A percentile compares a stretch with the other conserved stretches of the same genome.
phyloP scores from a whole-genome alignment of 345 rosid genomes.

The Xanthoceras sorbifolium region DNA sequence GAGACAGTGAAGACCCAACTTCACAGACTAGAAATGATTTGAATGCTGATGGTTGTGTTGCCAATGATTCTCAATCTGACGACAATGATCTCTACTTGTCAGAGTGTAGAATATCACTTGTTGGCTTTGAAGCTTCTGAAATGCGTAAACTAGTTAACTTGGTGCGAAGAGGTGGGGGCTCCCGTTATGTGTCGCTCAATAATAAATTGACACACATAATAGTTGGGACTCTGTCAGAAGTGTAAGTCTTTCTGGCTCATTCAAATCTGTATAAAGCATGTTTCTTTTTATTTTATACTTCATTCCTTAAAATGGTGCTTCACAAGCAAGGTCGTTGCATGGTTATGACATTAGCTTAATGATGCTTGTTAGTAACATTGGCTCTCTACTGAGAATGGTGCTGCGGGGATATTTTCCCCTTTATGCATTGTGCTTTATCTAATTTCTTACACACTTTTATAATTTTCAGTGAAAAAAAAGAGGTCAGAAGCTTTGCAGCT shows the following conservation, averaged over 20 bases:
- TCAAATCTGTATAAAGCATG: neutral
- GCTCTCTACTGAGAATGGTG: constrained; percentile 1
- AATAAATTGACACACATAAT: constrained; percentile 87
- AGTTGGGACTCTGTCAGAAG: constrained; percentile 86
- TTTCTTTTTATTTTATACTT: constrained; percentile 19
- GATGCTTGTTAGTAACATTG: neutral
- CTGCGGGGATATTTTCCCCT: constrained; percentile 3
- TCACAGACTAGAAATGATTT: constrained; percentile 42
- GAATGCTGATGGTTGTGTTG: constrained; percentile 56
- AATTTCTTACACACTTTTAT: constrained; percentile 17
- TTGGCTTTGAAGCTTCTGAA: constrained; percentile 87
- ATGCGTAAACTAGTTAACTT: constrained; percentile 76
- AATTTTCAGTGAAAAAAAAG: constrained; percentile 72
- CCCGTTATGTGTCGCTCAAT: constrained; percentile 59
- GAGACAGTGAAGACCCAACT: constrained; percentile 37
- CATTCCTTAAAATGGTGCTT: neutral
- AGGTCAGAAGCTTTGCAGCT: constrained; percentile 77
- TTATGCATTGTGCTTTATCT: constrained; percentile 15
- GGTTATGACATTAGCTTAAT: constrained; percentile 6
- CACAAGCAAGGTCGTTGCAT: neutral
- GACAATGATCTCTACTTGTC: constrained; percentile 85
- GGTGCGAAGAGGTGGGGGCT: constrained; percentile 83
- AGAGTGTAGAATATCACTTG: constrained; percentile 70
- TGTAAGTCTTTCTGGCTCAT: constrained; percentile 49
- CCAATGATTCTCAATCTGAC: constrained; percentile 80